Evolutionary conservation across 768 basidiomycete species (phyloP), one percentile per base, ranked within the genome.

Genomic region (Erythrobasidium yunnanense): DNA sequence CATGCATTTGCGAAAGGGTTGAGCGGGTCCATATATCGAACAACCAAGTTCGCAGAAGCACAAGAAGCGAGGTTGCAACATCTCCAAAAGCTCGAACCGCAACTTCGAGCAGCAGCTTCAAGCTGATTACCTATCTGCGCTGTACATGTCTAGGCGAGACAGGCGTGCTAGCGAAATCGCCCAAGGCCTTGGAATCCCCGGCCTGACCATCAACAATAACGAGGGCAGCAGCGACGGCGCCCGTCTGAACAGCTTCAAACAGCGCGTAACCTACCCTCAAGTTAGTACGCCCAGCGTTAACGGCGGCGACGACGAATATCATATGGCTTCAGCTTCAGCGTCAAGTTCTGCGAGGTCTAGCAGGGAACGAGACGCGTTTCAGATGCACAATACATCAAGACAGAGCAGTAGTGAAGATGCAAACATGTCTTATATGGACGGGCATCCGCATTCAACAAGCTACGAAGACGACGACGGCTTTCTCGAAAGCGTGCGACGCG

Each of bases 1-100:
- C 60, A 63, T 49, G 60, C 60, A 25, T 63, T 51, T 2, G 60
- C 60, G 32, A 63, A 63, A 18, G 60, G 60, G 32, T 63, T 63
- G 60, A 63, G 52, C 7, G 42, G 49, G 49, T 63, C 60, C 60
- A 63, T 63, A 18, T 25, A 23, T 20, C 54, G n/a, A 55, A 42
- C n/a, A 42, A 11, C 38, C 11, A 11, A 11, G 38, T 42, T 42
- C 38, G 38, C 11, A 42, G 11, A 42, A 11, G 38, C 38, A 42
- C 38, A 42, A n/a, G n/a, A n/a, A n/a, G n/a, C n/a, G n/a, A n/a
- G n/a, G n/a, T n/a, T n/a, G n/a, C n/a, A n/a, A n/a, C n/a, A n/a
- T n/a, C n/a, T n/a, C n/a, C n/a, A n/a, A n/a, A n/a, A n/a, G n/a
- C n/a, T n/a, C n/a, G n/a, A n/a, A n/a, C n/a, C n/a, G n/a, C n/a